Conservation (phyloP, 2,329 filamentous ascomycete species). For the Colletotrichum somersetense region DNA sequence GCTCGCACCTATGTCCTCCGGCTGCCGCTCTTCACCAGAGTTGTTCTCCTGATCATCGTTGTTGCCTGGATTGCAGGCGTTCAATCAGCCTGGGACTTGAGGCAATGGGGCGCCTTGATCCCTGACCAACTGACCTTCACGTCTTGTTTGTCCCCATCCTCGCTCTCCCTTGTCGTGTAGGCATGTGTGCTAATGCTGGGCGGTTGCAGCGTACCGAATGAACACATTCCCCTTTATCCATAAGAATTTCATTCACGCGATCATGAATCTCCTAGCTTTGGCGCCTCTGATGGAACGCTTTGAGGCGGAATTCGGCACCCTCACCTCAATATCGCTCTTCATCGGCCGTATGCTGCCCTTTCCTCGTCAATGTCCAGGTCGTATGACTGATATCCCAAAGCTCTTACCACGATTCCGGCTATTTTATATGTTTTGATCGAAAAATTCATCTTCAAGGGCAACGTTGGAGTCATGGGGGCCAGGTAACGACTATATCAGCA, state of each 20-base stretch:
- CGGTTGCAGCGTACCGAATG: constrained; percentile 81
- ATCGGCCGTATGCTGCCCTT: constrained; percentile 82
- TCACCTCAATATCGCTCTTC: constrained; percentile 89
- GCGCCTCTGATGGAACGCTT: constrained; percentile 94
- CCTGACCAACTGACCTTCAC: constrained; percentile 80
- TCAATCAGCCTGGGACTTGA: constrained; percentile 78
- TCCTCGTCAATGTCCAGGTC: constrained; percentile 6
- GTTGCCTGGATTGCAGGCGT: constrained; percentile 73
- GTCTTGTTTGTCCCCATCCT: constrained; percentile 69
- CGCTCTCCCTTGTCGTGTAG: background rate
- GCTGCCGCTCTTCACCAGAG: constrained; percentile 88
- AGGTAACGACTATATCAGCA: constrained; percentile 67
- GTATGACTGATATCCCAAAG: constrained; percentile 56
- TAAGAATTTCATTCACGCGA: constrained; percentile 80
- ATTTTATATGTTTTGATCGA: constrained; percentile 85
- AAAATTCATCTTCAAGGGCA: constrained; percentile 75
- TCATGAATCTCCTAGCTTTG: constrained; percentile 84
- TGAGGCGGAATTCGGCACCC: constrained; percentile 90
- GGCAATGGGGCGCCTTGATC: constrained; percentile 82
- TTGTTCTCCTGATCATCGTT: constrained; percentile 72
- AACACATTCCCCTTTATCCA: constrained; percentile 95
- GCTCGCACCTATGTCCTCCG: constrained; percentile 85
- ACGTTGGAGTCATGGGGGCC: constrained; percentile 83
- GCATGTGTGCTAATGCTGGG: constrained; percentile 6
- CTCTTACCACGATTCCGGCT: constrained; percentile 84